A percentile compares a stretch with the other conserved stretches of the same genome.
Conservation (phyloP, 768 basidiomycete genomes). For the Austroboletus eburneus region DNA sequence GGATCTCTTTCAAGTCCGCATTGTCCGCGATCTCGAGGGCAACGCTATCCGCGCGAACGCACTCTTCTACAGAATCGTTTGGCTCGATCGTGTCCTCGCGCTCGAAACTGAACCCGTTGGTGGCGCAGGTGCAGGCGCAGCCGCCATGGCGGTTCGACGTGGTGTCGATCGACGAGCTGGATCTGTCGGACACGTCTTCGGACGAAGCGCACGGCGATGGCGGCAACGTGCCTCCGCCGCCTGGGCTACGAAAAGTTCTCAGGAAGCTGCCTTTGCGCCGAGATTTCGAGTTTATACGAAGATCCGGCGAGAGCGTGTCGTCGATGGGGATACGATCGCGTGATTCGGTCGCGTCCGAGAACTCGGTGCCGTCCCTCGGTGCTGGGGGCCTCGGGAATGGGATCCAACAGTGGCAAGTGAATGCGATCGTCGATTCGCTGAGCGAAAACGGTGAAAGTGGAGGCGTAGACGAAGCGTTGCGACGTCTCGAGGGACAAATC, state of each 20-base stretch:
- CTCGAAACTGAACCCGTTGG: slow-evolving; percentile 28
- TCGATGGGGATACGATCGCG: slow-evolving; percentile 73
- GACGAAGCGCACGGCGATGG: slow-evolving; percentile 26
- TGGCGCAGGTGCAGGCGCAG: slow-evolving; percentile 33
- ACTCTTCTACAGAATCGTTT: slow-evolving; percentile 33
- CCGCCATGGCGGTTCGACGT: slow-evolving; percentile 65
- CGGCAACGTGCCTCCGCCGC: slow-evolving; percentile 38
- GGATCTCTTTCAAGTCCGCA: slow-evolving; percentile 21
- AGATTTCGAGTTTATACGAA: slow-evolving; percentile 76
- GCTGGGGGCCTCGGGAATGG: slow-evolving; percentile 35
- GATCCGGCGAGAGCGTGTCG: slow-evolving; percentile 67
- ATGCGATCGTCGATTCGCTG: slow-evolving; percentile 68
- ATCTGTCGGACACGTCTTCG: slow-evolving; percentile 75
- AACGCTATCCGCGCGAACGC: slow-evolving; percentile 24
- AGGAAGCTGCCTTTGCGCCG: slow-evolving; percentile 68
- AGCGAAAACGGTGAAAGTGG: slow-evolving; percentile 73
- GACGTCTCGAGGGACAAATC: slow-evolving; percentile 81
- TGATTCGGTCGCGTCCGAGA: slow-evolving; percentile 53
- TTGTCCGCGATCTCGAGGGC: slow-evolving; percentile 19
- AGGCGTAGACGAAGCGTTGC: slow-evolving; percentile 78
- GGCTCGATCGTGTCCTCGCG: slow-evolving; percentile 30
- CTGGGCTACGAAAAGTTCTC: slow-evolving; percentile 51
- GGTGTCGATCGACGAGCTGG: slow-evolving; percentile 74
- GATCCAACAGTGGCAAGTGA: slow-evolving; percentile 81
- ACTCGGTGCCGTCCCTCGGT: slow-evolving; percentile 32